Percentiles rank a stretch among this genome's conserved stretches.
Evolutionary conservation across 169 alveolate species (phyloP).

Genomic region (Plasmodium gonderi): DNA sequence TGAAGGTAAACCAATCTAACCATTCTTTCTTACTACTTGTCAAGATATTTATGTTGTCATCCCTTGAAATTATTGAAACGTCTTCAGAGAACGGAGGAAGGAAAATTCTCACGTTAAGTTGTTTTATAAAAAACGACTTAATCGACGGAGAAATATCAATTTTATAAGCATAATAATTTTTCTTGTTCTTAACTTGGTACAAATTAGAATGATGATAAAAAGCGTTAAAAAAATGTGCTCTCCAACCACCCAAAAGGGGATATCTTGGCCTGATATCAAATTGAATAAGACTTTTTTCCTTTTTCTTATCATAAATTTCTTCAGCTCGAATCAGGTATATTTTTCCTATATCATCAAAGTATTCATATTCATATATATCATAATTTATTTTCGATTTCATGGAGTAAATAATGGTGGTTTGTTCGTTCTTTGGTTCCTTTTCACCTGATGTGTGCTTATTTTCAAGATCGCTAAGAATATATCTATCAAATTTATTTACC

Average conservation of each 20-base stretch:
- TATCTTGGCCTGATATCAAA: conserved; percentile 77
- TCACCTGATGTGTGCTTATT: conserved; percentile 11
- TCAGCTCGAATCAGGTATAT: conserved; percentile 44
- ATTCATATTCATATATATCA: conserved; percentile 48
- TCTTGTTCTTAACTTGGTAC: conserved; percentile 33
- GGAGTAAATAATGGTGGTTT: conserved; percentile 31
- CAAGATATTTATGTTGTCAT: not conserved
- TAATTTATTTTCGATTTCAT: conserved; percentile 32
- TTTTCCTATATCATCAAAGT: conserved; percentile 63
- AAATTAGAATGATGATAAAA: conserved; percentile 53
- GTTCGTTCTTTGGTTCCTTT: not conserved
- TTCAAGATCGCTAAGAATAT: conserved; percentile 47
- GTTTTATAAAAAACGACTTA: conserved; percentile 55
- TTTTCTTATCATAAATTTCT: conserved; percentile 43
- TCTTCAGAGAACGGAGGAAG: conserved; percentile 37
- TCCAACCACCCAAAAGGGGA: conserved; percentile 82
- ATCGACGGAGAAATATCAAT: conserved; percentile 55
- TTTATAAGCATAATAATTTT: conserved; percentile 56
- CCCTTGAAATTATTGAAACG: not conserved
- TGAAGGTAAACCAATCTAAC: conserved; percentile 33
- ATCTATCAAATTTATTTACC: conserved; percentile 65
- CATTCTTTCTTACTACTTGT: conserved; percentile 41
- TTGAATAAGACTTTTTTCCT: conserved; percentile 1
- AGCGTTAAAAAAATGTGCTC: conserved; percentile 44
- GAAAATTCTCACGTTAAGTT: conserved; percentile 14